Percentiles rank a stretch among this genome's conserved stretches.
Evolutionary conservation across 768 basidiomycete species (phyloP).

Genomic region (Tephrocybe rancida): DNA sequence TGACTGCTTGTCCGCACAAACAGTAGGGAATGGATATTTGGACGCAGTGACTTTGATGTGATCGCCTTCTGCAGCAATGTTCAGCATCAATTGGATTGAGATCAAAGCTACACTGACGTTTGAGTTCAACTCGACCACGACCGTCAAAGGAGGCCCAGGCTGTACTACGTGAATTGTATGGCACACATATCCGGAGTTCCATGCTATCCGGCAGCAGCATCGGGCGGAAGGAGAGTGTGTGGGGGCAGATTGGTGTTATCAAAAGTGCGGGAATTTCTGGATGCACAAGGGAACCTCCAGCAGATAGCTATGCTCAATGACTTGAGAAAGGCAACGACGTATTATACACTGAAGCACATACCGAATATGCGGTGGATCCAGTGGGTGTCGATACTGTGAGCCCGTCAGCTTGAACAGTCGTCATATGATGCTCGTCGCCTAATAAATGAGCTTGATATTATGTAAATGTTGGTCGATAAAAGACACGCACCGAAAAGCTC

Average conservation of each 20-base stretch:
- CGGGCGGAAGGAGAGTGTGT: conserved; percentile 97
- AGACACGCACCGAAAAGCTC: conserved; percentile 87
- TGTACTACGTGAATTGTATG: conserved; percentile 96
- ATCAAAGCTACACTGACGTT: conserved; percentile 64
- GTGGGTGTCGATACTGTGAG: conserved; percentile 96
- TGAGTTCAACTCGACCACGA: conserved; percentile 92
- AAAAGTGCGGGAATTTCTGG: conserved; percentile 96
- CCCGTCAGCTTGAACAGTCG: conserved; percentile 98
- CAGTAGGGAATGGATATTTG: conserved; percentile 97
- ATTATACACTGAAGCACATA: conserved; percentile 33
- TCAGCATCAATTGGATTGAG: conserved; percentile 11
- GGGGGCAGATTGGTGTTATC: conserved; percentile 97
- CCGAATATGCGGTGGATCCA: conserved; percentile 98
- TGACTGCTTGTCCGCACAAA: conserved; percentile 96
- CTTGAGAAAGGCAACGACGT: conserved; percentile 2
- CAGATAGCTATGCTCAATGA: conserved; percentile 64
- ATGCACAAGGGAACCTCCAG: conserved; percentile 96
- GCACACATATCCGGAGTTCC: conserved; percentile 98
- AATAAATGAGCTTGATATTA: neutral
- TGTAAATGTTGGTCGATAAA: neutral
- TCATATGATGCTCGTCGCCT: conserved; percentile 99
- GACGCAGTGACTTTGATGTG: conserved; percentile 98
- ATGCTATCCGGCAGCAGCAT: conserved; percentile 99
- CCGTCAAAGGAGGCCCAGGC: conserved; percentile 99
- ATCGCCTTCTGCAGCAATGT: conserved; percentile 78